Conservation (phyloP, 2,329 filamentous ascomycete species). For the Zymoseptoria crescenta region DNA sequence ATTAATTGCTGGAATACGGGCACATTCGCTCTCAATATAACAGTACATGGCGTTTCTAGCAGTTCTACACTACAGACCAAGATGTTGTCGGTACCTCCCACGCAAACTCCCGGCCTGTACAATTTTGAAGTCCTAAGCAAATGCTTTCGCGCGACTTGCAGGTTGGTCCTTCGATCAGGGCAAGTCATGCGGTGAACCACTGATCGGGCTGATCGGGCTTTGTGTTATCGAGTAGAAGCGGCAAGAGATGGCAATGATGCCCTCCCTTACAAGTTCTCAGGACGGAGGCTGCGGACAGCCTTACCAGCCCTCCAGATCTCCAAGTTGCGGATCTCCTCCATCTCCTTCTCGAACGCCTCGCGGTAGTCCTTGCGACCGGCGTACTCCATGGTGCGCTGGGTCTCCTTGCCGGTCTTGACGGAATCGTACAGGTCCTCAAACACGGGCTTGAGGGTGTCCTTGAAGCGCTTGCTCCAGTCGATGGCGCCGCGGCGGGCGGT, state of each 20-base stretch:
- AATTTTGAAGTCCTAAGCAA: neutral
- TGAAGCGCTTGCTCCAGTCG: conserved; percentile 96
- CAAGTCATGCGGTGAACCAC: neutral
- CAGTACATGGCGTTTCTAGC: neutral
- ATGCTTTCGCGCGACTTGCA: neutral
- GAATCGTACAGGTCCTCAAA: conserved; percentile 96
- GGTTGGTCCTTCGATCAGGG: neutral
- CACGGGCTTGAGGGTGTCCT: conserved; percentile 95
- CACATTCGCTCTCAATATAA: neutral
- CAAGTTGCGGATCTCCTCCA: conserved; percentile 94
- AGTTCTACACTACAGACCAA: neutral
- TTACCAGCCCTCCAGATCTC: conserved; percentile 99
- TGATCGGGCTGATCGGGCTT: neutral
- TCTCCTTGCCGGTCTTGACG: conserved; percentile 87
- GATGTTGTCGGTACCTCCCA: neutral
- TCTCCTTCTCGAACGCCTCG: conserved; percentile 94
- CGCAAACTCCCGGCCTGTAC: neutral
- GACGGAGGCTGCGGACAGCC: conserved; percentile 61
- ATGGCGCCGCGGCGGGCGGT: conserved; percentile 97
- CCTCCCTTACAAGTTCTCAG: conserved; percentile 29
- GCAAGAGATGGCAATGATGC: neutral
- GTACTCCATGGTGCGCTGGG: conserved; percentile 92
- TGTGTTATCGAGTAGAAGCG: neutral
- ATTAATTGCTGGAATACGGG: neutral
- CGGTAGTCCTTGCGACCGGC: conserved; percentile 95